phyloP scores from a whole-genome alignment of 2,329 filamentous ascomycete genomes.

The Clarireedia paspali region DNA sequence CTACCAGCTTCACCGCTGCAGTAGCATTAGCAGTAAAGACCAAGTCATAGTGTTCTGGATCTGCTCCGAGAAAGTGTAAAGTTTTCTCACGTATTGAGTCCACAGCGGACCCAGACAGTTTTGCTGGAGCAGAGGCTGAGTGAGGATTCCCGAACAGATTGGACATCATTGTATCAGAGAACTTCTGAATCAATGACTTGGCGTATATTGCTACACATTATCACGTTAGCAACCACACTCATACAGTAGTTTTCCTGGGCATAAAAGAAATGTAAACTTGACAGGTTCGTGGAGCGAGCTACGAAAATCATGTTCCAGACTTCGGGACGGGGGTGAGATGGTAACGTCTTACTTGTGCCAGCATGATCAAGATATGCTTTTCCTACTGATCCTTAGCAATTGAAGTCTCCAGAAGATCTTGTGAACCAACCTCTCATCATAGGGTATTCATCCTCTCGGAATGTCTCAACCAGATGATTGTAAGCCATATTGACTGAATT shows the following conservation, averaged over 20 bases:
- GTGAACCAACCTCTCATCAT: slow-evolving; percentile 52
- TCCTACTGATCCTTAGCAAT: slow-evolving; percentile 37
- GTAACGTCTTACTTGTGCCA: slow-evolving; percentile 48
- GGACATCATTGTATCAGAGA: slow-evolving; percentile 67
- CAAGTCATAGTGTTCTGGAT: slow-evolving; percentile 73
- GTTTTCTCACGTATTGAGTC: slow-evolving; percentile 66
- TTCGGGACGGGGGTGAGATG: neutral
- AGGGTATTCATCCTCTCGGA: slow-evolving; percentile 55
- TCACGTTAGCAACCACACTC: neutral
- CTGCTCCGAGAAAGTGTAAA: slow-evolving; percentile 70
- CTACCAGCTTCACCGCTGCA: slow-evolving; percentile 77
- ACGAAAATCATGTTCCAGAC: neutral
- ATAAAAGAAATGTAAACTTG: neutral
- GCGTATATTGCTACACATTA: slow-evolving; percentile 49
- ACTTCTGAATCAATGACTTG: slow-evolving; percentile 72
- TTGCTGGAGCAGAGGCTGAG: slow-evolving; percentile 73
- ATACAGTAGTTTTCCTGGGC: neutral
- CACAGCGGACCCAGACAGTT: slow-evolving; percentile 62
- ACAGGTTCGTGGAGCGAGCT: neutral
- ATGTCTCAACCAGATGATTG: slow-evolving; percentile 47
- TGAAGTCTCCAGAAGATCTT: neutral
- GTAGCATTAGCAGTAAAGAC: slow-evolving; percentile 93
- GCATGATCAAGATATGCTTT: slow-evolving; percentile 86
- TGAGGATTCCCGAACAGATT: slow-evolving; percentile 87
- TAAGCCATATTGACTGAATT: slow-evolving; percentile 33